A percentile compares a stretch with the other conserved stretches of the same genome.
These are phyloP conservation scores for Cynanchum wilfordii DNA, from an alignment of 257 asterid species.

Conservation along the genomic window DNA sequence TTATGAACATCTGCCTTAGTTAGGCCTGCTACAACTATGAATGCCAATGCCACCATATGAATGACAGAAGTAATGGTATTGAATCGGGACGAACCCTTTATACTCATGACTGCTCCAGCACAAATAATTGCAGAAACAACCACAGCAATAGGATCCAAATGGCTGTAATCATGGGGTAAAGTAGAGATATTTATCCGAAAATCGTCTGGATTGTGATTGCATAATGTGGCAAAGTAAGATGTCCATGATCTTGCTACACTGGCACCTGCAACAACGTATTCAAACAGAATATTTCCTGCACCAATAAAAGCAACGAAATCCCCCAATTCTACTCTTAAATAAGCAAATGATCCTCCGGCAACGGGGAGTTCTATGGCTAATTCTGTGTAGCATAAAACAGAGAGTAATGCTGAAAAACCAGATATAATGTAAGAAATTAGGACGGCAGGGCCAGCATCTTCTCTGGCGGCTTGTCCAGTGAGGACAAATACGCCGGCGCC, in stretches of 20 bases:
- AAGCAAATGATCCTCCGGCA: conserved; percentile 30
- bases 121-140: conserved; percentile 12
- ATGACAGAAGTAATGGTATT: conserved; percentile 18
- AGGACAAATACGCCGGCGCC: conserved; percentile 25
- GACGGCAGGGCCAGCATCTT: conserved; percentile 24
- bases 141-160: conserved; percentile 27
- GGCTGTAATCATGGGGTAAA: conserved; percentile 16
- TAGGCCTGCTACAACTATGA: conserved; percentile 20
- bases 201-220: conserved; percentile 21
- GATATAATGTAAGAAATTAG: conserved; percentile 16
- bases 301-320: conserved; percentile 23
- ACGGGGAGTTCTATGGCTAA: conserved; percentile 24
- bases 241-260: conserved; percentile 28
- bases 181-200: conserved; percentile 17
- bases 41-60: conserved; percentile 12
- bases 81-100: conserved; percentile 20
- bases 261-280: conserved; percentile 18
- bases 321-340: conserved; percentile 26
- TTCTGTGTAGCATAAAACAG: conserved; percentile 19
- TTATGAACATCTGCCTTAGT: conserved; percentile 18
- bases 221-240: conserved; percentile 24
- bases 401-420: conserved; percentile 17
- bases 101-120: conserved; percentile 18
- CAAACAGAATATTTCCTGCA: conserved; percentile 28
- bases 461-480: conserved; percentile 19